Evolutionary conservation across 202 grass and related monocot genomes (phyloP).

Genomic region (Zoysia matrella): DNA sequence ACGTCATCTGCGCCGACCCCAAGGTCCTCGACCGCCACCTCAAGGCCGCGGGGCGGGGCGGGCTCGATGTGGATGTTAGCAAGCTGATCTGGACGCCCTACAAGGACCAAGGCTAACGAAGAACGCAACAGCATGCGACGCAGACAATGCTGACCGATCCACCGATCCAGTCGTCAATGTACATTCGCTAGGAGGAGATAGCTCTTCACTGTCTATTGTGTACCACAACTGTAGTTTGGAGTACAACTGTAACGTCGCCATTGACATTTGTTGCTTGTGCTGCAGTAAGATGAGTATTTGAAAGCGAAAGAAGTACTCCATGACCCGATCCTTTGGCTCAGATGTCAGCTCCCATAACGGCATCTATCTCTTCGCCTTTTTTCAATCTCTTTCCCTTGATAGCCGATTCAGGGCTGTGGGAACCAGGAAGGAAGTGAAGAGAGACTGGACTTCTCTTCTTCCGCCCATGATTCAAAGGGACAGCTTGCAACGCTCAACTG

Average conservation of each 20-base stretch:
- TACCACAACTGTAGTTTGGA: conserved; percentile 3
- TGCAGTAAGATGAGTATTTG: too few relatives aligned
- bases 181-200: conserved; percentile 52
- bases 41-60: conserved; percentile 86
- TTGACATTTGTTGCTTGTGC: too few relatives aligned
- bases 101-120: conserved; percentile 89
- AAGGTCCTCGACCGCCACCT: conserved; percentile 96
- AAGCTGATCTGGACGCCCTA: conserved; percentile 99
- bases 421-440: too few relatives aligned
- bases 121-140: neutral
- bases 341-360: too few relatives aligned
- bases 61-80: conserved; percentile 87
- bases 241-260: neutral
- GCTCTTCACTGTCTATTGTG: neutral
- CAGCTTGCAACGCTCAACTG: too few relatives aligned
- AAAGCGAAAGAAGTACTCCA: too few relatives aligned
- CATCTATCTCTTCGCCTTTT: too few relatives aligned
- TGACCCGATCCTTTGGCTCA: too few relatives aligned
- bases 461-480: too few relatives aligned
- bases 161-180: conserved; percentile 18
- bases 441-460: too few relatives aligned
- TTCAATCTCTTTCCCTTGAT: too few relatives aligned
- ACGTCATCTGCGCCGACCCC: conserved; percentile 95
- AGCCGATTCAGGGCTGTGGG: too few relatives aligned
- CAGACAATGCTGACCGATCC: conserved; percentile 46